Conservation (phyloP, 768 basidiomycete genomes). For the Termitomyces sp. region DNA sequence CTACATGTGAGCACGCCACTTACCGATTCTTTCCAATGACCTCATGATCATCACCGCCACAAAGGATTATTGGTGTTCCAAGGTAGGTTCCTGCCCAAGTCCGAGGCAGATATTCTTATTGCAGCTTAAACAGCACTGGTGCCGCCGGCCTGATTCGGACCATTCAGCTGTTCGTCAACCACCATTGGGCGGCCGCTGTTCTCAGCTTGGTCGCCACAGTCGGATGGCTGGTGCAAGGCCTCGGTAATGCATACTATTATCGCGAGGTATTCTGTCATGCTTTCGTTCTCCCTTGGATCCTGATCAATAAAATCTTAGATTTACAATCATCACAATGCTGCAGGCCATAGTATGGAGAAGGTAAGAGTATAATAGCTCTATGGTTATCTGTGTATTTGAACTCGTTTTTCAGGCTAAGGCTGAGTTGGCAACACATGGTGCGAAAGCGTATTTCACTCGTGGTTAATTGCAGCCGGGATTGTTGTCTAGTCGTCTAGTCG, state of each 20-base stretch:
- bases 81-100: conserved; percentile 42
- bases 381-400: background rate
- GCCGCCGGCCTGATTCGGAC: conserved; percentile 95
- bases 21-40: conserved; percentile 18
- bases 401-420: conserved; percentile 61
- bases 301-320: conserved; percentile 41
- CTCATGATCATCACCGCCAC: conserved; percentile 24
- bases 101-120: conserved; percentile 30
- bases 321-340: conserved; percentile 73
- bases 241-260: conserved; percentile 79
- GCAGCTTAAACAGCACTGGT: conserved; percentile 60
- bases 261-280: conserved; percentile 51
- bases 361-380: conserved; percentile 31
- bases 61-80: conserved; percentile 92
- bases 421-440: conserved; percentile 80
- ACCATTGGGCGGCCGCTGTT: conserved; percentile 75
- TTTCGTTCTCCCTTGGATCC: conserved; percentile 11
- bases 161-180: conserved; percentile 71
- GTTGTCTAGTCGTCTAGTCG: background rate
- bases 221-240: conserved; percentile 85
- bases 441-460: conserved; percentile 84
- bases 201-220: conserved; percentile 77
- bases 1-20: conserved; percentile 67
- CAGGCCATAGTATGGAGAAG: conserved; percentile 88
- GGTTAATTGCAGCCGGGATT: conserved; percentile 43